Evolutionary conservation across 2,329 filamentous ascomycete species (phyloP).

Genomic region (Calonectria pteridis): DNA sequence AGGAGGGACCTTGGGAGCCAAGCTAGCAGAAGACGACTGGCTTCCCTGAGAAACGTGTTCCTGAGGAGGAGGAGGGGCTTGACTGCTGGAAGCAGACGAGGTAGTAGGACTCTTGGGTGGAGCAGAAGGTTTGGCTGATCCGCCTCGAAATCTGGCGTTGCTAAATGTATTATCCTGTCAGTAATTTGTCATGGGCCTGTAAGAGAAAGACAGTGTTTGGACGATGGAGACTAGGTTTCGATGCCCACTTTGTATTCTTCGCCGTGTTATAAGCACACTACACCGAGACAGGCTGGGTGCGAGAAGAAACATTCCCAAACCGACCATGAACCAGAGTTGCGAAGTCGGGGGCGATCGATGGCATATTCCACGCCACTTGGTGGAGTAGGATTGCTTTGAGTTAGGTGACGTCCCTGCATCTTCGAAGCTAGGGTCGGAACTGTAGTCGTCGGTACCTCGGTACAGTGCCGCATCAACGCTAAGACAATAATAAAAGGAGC

Average conservation of each 20-base stretch:
- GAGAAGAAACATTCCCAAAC: constrained; percentile 35
- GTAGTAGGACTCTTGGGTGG: constrained; percentile 65
- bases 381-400: constrained; percentile 14
- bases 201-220: constrained; percentile 22
- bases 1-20: constrained; percentile 71
- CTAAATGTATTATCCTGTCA: constrained; percentile 52
- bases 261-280: constrained; percentile 36
- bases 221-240: constrained; percentile 20
- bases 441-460: not conserved
- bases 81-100: constrained; percentile 60
- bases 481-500: constrained; percentile 18
- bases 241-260: not conserved
- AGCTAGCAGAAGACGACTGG: constrained; percentile 64
- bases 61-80: constrained; percentile 64
- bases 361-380: not conserved
- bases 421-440: constrained; percentile 1
- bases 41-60: constrained; percentile 60
- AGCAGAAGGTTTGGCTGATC: constrained; percentile 63
- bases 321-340: constrained; percentile 26
- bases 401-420: constrained; percentile 26
- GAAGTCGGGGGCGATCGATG: constrained; percentile 15
- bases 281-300: constrained; percentile 34
- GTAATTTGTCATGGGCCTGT: constrained; percentile 16
- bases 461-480: not conserved
- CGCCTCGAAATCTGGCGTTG: constrained; percentile 71